Percentiles rank a stretch among this genome's conserved stretches.
These are phyloP conservation scores for Handroanthus guayacan DNA, from an alignment of 257 asterid species.

Conservation along the genomic window DNA sequence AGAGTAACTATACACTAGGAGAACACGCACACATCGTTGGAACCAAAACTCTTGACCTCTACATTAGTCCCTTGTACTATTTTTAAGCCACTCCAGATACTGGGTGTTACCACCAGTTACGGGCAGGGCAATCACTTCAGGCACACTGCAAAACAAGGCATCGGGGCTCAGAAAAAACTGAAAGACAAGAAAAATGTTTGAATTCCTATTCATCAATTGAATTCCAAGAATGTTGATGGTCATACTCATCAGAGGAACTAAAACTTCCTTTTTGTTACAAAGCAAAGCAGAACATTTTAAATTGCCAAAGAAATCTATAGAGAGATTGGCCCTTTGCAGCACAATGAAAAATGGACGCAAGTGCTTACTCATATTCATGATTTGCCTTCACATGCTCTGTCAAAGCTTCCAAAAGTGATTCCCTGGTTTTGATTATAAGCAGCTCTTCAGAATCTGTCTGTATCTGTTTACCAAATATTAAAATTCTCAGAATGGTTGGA, in stretches of 20 bases:
- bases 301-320: neutral
- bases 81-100: conserved; percentile 91
- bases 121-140: conserved; percentile 94
- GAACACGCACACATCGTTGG: no score
- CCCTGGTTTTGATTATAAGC: conserved; percentile 94
- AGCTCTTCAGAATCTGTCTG: conserved; percentile 93
- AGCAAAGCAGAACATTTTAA: no score
- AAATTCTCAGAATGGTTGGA: no score
- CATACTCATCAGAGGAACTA: no score
- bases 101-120: conserved; percentile 79
- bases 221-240: no score
- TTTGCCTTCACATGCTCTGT: conserved; percentile 89
- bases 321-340: neutral
- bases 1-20: no score
- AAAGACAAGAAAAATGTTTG: neutral
- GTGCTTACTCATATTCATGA: conserved; percentile 91
- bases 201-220: no score
- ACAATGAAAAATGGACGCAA: neutral
- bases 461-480: conserved; percentile 49
- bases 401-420: conserved; percentile 83
- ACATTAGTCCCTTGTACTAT: conserved; percentile 63
- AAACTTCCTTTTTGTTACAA: no score
- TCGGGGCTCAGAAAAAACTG: neutral
- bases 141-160: conserved; percentile 55
- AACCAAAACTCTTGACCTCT: no score